phyloP scores from a whole-genome alignment of 768 basidiomycete species.

The Boletellus emodensis region DNA sequence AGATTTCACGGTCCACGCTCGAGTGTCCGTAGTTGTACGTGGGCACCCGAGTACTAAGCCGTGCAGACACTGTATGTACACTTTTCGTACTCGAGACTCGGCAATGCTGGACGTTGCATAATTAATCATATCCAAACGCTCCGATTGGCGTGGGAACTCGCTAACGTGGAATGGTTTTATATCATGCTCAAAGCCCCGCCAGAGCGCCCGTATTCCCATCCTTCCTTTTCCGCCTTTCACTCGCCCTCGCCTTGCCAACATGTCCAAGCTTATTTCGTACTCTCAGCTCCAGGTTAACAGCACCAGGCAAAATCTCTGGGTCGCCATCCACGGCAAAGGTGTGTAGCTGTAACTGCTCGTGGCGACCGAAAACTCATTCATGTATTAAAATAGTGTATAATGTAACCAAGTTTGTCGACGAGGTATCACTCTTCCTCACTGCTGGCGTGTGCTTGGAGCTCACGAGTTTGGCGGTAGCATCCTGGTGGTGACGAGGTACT shows the following conservation, averaged over 20 bases:
- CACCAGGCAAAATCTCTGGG: slow-evolving; percentile 70
- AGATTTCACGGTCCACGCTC: slow-evolving; percentile 69
- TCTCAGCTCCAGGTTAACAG: slow-evolving; percentile 78
- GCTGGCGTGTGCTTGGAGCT: slow-evolving; percentile 3
- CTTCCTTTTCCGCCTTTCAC: slow-evolving; percentile 6
- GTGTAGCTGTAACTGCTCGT: slow-evolving; percentile 3
- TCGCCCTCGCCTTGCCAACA: slow-evolving; percentile 22
- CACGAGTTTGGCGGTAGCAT: slow-evolving; percentile 49
- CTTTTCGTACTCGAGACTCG: neutral
- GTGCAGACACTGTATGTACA: slow-evolving; percentile 39
- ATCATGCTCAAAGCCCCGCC: neutral
- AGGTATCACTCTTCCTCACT: slow-evolving; percentile 47
- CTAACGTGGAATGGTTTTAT: slow-evolving; percentile 18
- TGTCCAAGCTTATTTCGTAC: slow-evolving; percentile 55
- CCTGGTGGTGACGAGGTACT: slow-evolving; percentile 99
- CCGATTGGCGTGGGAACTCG: slow-evolving; percentile 27
- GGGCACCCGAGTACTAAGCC: slow-evolving; percentile 80
- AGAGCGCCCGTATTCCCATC: slow-evolving; percentile 4
- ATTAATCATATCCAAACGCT: too few species aligned
- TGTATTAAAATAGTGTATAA: slow-evolving; percentile 69
- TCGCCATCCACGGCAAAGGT: slow-evolving; percentile 88
- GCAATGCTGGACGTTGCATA: neutral
- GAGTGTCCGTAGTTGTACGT: slow-evolving; percentile 53
- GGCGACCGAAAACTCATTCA: neutral
- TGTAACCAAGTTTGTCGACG: slow-evolving; percentile 91